A percentile compares a stretch with the other conserved stretches of the same genome.
Evolutionary conservation across 768 basidiomycete species (phyloP).

Genomic region (Collybia sp.): DNA sequence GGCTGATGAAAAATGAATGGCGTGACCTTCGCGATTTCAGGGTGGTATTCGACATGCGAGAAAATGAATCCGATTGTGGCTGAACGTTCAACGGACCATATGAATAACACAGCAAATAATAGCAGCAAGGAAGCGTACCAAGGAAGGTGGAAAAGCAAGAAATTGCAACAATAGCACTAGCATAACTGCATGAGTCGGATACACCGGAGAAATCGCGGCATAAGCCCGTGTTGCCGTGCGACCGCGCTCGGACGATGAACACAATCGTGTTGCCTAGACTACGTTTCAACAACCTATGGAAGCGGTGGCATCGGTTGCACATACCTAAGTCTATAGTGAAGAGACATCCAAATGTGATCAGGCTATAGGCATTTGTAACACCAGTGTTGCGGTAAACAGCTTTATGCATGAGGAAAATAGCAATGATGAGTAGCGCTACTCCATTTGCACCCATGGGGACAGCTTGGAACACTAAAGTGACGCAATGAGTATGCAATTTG

Average conservation of each 20-base stretch:
- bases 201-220: conserved; percentile 22
- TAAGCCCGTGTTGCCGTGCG: conserved; percentile 12
- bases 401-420: conserved; percentile 11
- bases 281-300: neutral
- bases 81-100: too few relatives aligned
- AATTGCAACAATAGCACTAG: conserved; percentile 18
- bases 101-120: too few relatives aligned
- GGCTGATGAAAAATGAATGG: neutral
- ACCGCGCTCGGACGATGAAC: conserved; percentile 22
- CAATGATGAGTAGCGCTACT: conserved; percentile 12
- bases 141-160: conserved; percentile 20
- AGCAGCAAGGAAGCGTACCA: conserved; percentile 14
- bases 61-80: too few relatives aligned
- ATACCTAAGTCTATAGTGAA: conserved; percentile 7
- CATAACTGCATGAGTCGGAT: conserved; percentile 13
- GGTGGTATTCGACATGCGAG: neutral
- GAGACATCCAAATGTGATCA: conserved; percentile 10
- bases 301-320: neutral
- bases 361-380: conserved; percentile 6
- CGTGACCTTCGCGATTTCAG: conserved; percentile 1
- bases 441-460: conserved; percentile 10
- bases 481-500: too few relatives aligned
- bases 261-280: conserved; percentile 12
- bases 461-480: conserved; percentile 8
- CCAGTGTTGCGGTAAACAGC: conserved; percentile 4